phyloP scores from a whole-genome alignment of 2,329 filamentous ascomycete species.

The Diaporthe australafricana region DNA sequence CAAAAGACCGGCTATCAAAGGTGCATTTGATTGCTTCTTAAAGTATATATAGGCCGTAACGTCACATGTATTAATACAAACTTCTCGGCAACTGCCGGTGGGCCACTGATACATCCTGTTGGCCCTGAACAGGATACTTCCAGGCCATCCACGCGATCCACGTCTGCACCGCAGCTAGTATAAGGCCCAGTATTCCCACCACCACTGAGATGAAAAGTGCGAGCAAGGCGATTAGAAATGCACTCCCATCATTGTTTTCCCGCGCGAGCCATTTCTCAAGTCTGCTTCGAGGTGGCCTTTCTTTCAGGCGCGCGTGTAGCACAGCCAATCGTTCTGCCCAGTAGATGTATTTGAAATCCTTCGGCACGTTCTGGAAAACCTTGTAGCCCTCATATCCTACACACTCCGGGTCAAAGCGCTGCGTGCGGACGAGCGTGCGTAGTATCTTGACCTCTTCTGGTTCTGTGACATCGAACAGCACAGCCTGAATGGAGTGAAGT shows the following conservation, averaged over 20 bases:
- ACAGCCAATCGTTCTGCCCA: background rate
- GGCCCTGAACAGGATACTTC: background rate
- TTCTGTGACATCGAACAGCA: background rate
- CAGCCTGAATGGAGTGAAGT: background rate
- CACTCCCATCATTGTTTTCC: background rate
- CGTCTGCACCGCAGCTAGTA: background rate
- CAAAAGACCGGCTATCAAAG: too few relatives aligned
- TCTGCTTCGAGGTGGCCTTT: background rate
- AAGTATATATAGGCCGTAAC: too few relatives aligned
- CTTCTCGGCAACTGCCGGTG: too few relatives aligned
- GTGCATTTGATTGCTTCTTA: too few relatives aligned
- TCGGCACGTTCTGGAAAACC: background rate
- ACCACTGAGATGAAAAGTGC: background rate
- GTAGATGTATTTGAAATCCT: background rate
- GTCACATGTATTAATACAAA: too few relatives aligned
- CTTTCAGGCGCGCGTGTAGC: background rate
- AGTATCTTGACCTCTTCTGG: background rate
- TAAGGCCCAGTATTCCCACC: background rate
- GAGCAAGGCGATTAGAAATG: background rate
- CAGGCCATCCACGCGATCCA: background rate
- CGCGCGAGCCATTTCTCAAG: background rate
- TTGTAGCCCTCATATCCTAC: background rate
- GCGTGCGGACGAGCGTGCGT: background rate
- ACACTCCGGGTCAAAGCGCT: background rate
- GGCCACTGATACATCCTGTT: too few relatives aligned